phyloP scores from a whole-genome alignment of 805 yeast species.

The Candida palmyrensis region DNA sequence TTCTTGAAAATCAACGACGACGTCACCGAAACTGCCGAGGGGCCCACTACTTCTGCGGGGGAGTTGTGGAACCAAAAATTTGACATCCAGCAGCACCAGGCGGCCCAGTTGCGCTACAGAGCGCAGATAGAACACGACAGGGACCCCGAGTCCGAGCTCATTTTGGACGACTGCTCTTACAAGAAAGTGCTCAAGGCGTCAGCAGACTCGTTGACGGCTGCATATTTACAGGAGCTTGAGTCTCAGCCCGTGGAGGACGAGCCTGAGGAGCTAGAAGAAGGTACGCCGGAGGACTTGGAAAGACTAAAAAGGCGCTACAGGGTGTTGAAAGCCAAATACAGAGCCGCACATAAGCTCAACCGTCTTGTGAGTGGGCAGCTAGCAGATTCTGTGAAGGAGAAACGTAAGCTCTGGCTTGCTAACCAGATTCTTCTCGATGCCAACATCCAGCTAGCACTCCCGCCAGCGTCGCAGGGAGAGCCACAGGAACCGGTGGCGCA shows the following conservation, averaged over 20 bases:
- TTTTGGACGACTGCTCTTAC: conserved; percentile 2
- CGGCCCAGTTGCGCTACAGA: conserved; percentile 31
- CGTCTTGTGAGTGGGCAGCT: conserved; percentile 29
- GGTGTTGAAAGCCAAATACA: conserved; percentile 24
- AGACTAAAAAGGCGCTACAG: conserved; percentile 18
- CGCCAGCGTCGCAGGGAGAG: conserved; percentile 12
- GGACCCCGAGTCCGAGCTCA: conserved; percentile 12
- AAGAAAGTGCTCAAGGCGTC: neutral
- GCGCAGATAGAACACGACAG: conserved; percentile 10
- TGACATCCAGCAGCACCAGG: conserved; percentile 26
- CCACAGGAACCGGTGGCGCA: conserved; percentile 6
- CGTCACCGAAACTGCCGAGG: conserved; percentile 17
- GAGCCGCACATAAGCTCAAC: conserved; percentile 36
- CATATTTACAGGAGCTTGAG: conserved; percentile 1
- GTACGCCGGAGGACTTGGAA: conserved; percentile 9
- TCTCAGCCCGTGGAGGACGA: conserved; percentile 2
- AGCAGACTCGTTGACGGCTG: conserved; percentile 1
- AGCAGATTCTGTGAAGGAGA: conserved; percentile 17
- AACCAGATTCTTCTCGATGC: conserved; percentile 43
- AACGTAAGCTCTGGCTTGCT: conserved; percentile 33
- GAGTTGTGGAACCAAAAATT: conserved; percentile 6
- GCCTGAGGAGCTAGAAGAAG: conserved; percentile 7
- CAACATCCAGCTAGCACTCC: conserved; percentile 33
- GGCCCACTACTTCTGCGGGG: neutral
- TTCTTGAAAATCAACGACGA: conserved; percentile 21